Percentiles rank a stretch among this genome's conserved stretches.
These are phyloP conservation scores for Vanrija humicola DNA, from an alignment of 1,284 basidiomycete species.

Conservation along the genomic window DNA sequence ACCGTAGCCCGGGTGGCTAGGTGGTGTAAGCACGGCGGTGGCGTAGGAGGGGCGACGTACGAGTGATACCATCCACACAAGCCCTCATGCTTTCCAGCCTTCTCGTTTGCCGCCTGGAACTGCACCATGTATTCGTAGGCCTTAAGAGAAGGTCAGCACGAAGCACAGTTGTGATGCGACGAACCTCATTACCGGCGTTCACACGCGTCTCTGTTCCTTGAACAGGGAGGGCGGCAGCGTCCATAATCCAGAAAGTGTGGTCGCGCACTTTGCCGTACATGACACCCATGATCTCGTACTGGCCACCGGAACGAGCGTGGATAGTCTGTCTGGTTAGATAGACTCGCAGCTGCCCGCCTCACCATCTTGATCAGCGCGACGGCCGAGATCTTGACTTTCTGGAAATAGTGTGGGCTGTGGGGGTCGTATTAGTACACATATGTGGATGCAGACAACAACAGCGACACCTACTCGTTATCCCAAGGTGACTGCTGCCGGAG, in stretches of 20 bases:
- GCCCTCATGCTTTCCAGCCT: constrained; percentile 76
- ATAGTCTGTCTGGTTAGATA: constrained; percentile 64
- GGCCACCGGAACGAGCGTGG: constrained; percentile 93
- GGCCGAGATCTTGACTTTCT: constrained; percentile 88
- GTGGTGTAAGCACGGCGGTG: background rate
- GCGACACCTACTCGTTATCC: constrained; percentile 67
- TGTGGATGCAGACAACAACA: background rate
- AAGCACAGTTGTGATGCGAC: background rate
- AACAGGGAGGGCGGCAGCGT: constrained; percentile 93
- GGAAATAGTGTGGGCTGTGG: constrained; percentile 82
- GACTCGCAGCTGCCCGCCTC: constrained; percentile 8
- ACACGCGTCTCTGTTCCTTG: constrained; percentile 99
- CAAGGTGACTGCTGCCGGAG: constrained; percentile 75
- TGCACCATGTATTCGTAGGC: constrained; percentile 99
- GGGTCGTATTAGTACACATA: constrained; percentile 1
- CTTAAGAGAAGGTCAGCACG: constrained; percentile 10
- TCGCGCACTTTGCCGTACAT: constrained; percentile 97
- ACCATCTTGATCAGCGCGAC: constrained; percentile 99
- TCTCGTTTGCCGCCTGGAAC: constrained; percentile 73
- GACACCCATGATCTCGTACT: constrained; percentile 98
- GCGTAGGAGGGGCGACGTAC: constrained; percentile 13
- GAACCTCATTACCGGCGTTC: constrained; percentile 80
- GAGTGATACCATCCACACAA: constrained; percentile 99
- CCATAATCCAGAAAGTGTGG: constrained; percentile 83
- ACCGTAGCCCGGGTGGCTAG: constrained; percentile 83